These are phyloP conservation scores for Metschnikowia aberdeeniae DNA, from an alignment of 805 yeast species.

Conservation along the genomic window DNA sequence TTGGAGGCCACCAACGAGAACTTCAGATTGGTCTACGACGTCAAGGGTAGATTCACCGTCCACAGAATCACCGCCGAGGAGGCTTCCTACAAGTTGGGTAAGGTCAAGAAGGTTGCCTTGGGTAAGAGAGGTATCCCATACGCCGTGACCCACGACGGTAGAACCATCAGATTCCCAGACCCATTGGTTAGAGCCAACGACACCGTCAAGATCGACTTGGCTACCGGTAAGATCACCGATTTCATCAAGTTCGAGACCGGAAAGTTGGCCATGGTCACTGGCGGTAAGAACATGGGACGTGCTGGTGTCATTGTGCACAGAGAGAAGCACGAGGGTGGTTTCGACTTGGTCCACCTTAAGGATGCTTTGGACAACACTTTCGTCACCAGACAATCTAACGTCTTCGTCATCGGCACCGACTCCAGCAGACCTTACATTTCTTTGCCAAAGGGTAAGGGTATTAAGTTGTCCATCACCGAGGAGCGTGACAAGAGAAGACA, in stretches of 20 bases:
- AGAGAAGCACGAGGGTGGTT: conserved; percentile 98
- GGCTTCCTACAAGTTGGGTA: conserved; percentile 96
- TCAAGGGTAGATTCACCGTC: conserved; percentile 98
- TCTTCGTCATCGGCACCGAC: conserved; percentile 86
- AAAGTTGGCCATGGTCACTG: conserved; percentile 87
- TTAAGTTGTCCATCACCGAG: conserved; percentile 91
- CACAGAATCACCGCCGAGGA: conserved; percentile 99
- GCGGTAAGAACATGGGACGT: conserved; percentile 98
- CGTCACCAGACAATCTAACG: conserved; percentile 92
- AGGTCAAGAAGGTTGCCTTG: conserved; percentile 96
- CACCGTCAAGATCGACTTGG: conserved; percentile 95
- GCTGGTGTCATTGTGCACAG: conserved; percentile 94
- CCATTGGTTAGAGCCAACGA: conserved; percentile 96
- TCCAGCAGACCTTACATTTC: conserved; percentile 92
- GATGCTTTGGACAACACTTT: conserved; percentile 91
- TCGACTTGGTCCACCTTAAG: conserved; percentile 95
- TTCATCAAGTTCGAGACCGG: conserved; percentile 89
- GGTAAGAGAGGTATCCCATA: conserved; percentile 99
- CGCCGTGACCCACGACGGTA: conserved; percentile 99
- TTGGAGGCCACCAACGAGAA: conserved; percentile 98
- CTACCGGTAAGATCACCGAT: conserved; percentile 89
- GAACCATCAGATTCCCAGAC: conserved; percentile 99
- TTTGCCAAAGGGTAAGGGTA: conserved; percentile 99
- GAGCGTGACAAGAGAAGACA: conserved; percentile 99
- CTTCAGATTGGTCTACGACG: conserved; percentile 98